Evolutionary conservation across 2,329 filamentous ascomycete genomes (phyloP), one percentile per base, ranked within the genome.

Genomic region (Myotisia sp.): DNA sequence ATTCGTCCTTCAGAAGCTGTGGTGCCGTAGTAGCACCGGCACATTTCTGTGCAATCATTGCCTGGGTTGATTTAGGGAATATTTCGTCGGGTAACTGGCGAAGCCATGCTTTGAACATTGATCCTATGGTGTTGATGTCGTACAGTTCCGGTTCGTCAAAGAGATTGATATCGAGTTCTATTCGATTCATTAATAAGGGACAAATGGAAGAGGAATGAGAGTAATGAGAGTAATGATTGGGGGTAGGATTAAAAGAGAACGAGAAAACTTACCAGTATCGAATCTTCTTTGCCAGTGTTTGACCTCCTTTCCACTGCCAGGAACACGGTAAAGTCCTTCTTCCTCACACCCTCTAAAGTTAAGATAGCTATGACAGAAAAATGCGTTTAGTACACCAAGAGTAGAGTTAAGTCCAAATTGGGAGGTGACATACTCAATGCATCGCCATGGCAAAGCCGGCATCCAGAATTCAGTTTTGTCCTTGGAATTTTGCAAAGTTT

Each of bases 391-490:
- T 23, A 24, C n/a, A n/a, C 17, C 31, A 29, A 29, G 33, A 7
- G 10, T 19, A 18, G 5, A 20, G 6, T n/a, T 21, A 16, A 13
- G 9, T 5, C 2, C 9, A 22, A 30, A 21, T 4, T 29, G 9
- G 18, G 19, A n/a, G 10, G 17, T 3, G 23, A 62, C 69, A 51
- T 60, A 75, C 67, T 95, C 87, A 44, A 95, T 94, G 38, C 85
- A 92, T 42, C 87, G 71, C 80, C 87, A 94, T 0, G 87, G 86
- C 38, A 95, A 77, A 5, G 85, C 82, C 8, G 87, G 87, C 86
- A 95, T 93, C 87, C 87, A 95, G 52, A 92, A 95, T 51, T 94
- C 87, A 0, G 87, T 95, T 65, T 94, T 94, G 52, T 95, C 87
- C 42, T 78, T 74, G 6, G 86, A 93, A 40, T 81, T 74, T 50